Conservation (phyloP, 768 basidiomycete genomes). For the Gymnopilus junonius region DNA sequence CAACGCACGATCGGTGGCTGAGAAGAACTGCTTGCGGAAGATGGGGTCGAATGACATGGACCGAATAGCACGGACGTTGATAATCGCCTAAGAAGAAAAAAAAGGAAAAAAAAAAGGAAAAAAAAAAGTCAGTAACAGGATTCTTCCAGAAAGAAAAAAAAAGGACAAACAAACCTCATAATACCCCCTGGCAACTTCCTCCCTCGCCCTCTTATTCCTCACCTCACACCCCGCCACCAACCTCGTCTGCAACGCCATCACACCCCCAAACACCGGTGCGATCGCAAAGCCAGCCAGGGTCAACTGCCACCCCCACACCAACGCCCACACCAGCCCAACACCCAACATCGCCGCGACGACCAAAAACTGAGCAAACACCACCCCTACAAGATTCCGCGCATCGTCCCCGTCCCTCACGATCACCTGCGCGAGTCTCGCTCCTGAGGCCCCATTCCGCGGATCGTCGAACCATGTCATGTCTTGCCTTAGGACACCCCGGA, state of each 20-base stretch:
- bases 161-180: conserved; percentile 66
- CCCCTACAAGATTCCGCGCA: conserved; percentile 74
- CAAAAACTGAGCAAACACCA: conserved; percentile 70
- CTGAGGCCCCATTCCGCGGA: conserved; percentile 49
- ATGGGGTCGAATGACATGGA: conserved; percentile 82
- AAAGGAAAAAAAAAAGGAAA: not conserved
- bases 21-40: conserved; percentile 72
- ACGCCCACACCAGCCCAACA: conserved; percentile 88
- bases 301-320: conserved; percentile 88
- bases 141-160: not conserved
- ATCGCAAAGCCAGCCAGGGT: conserved; percentile 90
- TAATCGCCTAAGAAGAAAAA: conserved; percentile 56
- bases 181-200: conserved; percentile 83
- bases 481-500: conserved; percentile 67
- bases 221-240: conserved; percentile 74
- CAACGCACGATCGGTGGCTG: conserved; percentile 62
- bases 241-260: conserved; percentile 77
- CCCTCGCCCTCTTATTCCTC: conserved; percentile 83
- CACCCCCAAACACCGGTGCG: conserved; percentile 78
- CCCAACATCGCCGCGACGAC: conserved; percentile 83
- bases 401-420: conserved; percentile 93
- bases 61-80: conserved; percentile 86
- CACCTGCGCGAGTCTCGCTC: conserved; percentile 68
- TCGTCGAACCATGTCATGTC: conserved; percentile 90
- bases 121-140: conserved; percentile 1